Base-by-base conservation (phyloP, 805 yeast species). In the Metschnikowia matae region DNA sequence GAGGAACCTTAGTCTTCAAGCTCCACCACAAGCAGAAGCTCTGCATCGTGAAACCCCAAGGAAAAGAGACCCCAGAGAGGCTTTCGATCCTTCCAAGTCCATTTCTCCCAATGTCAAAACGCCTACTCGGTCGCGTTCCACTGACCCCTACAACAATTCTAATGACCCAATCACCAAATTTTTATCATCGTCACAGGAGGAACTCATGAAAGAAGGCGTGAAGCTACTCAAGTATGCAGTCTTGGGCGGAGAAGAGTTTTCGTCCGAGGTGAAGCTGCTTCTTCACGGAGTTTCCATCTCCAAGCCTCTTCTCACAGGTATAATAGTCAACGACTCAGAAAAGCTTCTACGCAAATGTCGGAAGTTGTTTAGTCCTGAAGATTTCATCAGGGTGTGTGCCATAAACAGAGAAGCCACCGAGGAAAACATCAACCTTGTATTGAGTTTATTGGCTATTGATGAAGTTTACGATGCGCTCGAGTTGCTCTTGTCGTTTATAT, bases 211-310 rank as follows among this genome's bases (percentile, higher is more conserved):
- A 0, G 77, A 73, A 53, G 79, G 78, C 4, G 57, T 74, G 3
- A 61, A 62, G 38, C 54, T 73, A 23, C 60, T 74, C 39, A 68
- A 67, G 40, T 69, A 64, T 54, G 76, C 78, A 0, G 62, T 74
- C 3, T 57, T 68, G 45, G 68, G 66, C 1, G 66, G 65, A 18
- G 78, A 74, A 44, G 67, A 63, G 11, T 49, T 71, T 23, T 59
- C 74, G 0, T 18, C 47, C 1, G 66, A 63, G 37, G 51, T 68
- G 2, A 54, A 52, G 23, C 50, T 46, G 0, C 54, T 62, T n/a
- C 49, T 73, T 14, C 58, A 54, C 21, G 59, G 53, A 15, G 61
- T 70, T 13, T 67, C 75, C 2, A 53, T 67, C 3, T 44, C 61
- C 10, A 59, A 70, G 34, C 73, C 75, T 0, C 48, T 53, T 6